phyloP scores from a whole-genome alignment of 2,329 filamentous ascomycete genomes.

The Ceratocystis alfenasii region DNA sequence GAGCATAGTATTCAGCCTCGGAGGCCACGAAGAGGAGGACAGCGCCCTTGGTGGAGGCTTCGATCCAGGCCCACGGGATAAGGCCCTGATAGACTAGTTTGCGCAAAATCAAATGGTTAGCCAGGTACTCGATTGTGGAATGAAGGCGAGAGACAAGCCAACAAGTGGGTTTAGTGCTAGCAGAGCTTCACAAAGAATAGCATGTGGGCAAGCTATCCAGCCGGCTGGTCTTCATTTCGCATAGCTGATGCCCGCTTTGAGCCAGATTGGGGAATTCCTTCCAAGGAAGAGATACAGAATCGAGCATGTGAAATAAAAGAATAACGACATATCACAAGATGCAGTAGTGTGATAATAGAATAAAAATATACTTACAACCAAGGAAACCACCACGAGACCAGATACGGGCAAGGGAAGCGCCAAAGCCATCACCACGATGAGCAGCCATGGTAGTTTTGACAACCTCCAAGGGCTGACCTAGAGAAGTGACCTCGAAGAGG shows the following conservation, averaged over 20 bases:
- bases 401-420: constrained; percentile 67
- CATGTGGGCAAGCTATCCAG: neutral
- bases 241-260: neutral
- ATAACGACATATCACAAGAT: neutral
- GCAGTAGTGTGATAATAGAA: neutral
- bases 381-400: constrained; percentile 88
- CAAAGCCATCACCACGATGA: constrained; percentile 81
- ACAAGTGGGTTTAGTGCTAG: neutral
- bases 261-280: neutral
- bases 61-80: constrained; percentile 99
- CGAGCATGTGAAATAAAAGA: neutral
- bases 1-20: constrained; percentile 93
- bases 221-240: neutral
- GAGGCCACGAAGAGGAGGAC: constrained; percentile 98
- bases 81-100: constrained; percentile 90
- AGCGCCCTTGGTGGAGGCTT: constrained; percentile 97
- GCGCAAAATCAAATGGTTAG: constrained; percentile 19
- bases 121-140: constrained; percentile 24
- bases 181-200: neutral
- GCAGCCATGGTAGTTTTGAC: constrained; percentile 99
- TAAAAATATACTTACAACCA: constrained; percentile 60
- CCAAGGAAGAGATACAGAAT: neutral
- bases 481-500: constrained; percentile 72
- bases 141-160: neutral
- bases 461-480: constrained; percentile 81